Base-by-base conservation (phyloP, 306 rosid species). In the Inga oerstediana region DNA sequence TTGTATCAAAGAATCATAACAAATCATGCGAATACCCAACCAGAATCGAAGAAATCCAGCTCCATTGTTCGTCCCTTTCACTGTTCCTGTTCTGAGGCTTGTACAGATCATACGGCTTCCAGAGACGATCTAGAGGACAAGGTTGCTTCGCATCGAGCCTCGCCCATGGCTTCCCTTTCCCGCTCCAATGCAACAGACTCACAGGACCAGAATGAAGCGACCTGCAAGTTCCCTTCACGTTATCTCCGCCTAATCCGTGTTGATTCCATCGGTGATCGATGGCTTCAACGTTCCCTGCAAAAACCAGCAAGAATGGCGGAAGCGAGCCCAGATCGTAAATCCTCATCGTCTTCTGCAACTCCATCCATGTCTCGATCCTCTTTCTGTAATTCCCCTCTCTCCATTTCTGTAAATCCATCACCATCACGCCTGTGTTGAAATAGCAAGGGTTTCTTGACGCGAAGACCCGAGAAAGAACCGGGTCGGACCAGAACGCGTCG, bases 81-180 rank as follows among this genome's bases (percentile, higher is more conserved):
- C 48, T 15, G 68, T 80, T 87, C 20, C 12, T 11, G 34, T 34
- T 68, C 5, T 39, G 24, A 10, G 80, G 81, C 82, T 45, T 85
- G 86, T 59, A 86, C 0, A 91, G 87, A 86, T 91, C 94, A 69
- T 91, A 91, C 5, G 93, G 94, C 81, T 86, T 83, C 94, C 94
- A 91, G 11, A 91, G 87, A 66, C 74, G 76, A 56, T 91, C 95
- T 1, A 91, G 48, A 4, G 88, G 87, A 45, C 95, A 91, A 15
- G 95, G 91, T 24, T 88, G 87, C 3, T 80, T 76, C 1, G 81
- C 81, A 7, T 91, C 95, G 1, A 91, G 83, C 66, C 95, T 83
- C 5, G 82, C 95, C 95, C 95, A 91, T 2, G 95, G 95, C 85
- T 91, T 91, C 32, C 95, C 95, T 37, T 91, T 91, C 12, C 95